Evolutionary conservation across 2,329 filamentous ascomycete species (phyloP).

Genomic region (Alternaria triticina): DNA sequence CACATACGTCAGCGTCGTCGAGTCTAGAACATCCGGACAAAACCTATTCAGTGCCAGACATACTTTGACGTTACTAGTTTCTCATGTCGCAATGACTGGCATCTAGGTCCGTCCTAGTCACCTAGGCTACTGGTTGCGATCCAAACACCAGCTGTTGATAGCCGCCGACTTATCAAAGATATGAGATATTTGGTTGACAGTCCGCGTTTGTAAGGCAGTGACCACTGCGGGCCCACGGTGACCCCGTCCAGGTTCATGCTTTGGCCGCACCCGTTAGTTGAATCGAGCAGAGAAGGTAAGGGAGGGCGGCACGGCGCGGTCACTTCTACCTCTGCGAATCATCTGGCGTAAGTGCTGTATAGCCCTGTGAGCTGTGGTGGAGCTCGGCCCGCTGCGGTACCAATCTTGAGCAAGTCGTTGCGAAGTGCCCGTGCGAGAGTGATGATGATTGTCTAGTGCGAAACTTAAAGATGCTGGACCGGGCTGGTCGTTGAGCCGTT

Average conservation of each 20-base stretch:
- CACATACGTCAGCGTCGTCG: background rate
- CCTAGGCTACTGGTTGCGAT: background rate
- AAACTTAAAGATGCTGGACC: constrained; percentile 1
- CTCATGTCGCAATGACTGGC: background rate
- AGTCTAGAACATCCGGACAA: background rate
- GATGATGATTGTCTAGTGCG: constrained; percentile 10
- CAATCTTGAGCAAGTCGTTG: constrained; percentile 14
- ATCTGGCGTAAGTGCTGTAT: constrained; percentile 15
- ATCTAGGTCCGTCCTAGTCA: background rate
- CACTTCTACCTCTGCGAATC: constrained; percentile 32
- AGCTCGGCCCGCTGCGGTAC: constrained; percentile 30
- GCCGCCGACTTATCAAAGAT: constrained; percentile 16
- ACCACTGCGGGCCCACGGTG: constrained; percentile 8
- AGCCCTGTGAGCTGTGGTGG: constrained; percentile 26
- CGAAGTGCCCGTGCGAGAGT: constrained; percentile 10
- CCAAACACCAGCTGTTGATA: constrained; percentile 16
- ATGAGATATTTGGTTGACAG: constrained; percentile 15
- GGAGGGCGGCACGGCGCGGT: constrained; percentile 41
- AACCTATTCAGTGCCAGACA: background rate
- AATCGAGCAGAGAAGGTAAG: constrained; percentile 11
- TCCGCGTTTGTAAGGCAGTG: background rate
- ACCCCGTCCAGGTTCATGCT: constrained; percentile 4
- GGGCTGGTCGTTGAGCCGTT: constrained; percentile 6
- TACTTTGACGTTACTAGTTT: background rate
- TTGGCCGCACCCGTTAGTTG: constrained; percentile 4